Evolutionary conservation across 495 filamentous ascomycete species (phyloP), one percentile per base, ranked within the genome.

Genomic region (Penicillium longicatenatum): DNA sequence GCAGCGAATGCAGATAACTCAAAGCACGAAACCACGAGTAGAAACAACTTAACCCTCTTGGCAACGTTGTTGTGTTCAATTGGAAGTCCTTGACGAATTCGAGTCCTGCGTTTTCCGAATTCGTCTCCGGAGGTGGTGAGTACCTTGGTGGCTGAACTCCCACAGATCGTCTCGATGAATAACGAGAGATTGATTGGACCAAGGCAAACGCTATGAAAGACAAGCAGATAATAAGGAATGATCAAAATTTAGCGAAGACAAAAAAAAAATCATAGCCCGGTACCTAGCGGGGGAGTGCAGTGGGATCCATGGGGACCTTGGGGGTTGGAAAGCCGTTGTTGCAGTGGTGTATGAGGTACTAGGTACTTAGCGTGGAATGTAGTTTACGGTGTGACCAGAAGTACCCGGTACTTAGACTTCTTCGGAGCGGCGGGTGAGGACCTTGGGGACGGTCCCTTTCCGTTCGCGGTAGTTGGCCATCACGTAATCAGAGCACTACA

Each of bases 381-480:
- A 30, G 17, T 20, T 2, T 29, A 4, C 9, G 2, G 41, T 42
- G 50, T 24, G 12, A 11, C 4, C 0, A 9, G 7, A 58, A 29
- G 67, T 70, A 70, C 47, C 52, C 0, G 29, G 52, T 70, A 70
- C 67, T 30, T 50, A 19, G 3, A 3, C 17, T n/a, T 16, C n/a
- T 29, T 30, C 20, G 21, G 37, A 33, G 6, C 41, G 9, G 53
- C 42, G 30, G 9, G 48, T 70, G 74, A 69, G 74, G 64, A 77
- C 74, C 74, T 77, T 77, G 74, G 59, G 72, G 59, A 70, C 66
- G 60, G 60, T 58, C 56, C 51, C 22, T 59, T 69, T 62, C 59
- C 64, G 61, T 10, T 55, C 8, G 54, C 64, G 47, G 53, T 50
- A 56, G 57, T 62, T 56, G 53, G 55, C 22, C 14, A 26, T 30